Evolutionary conservation across 192 early-diverging fungal species (phyloP).

Genomic region (Coemansia sp.): DNA sequence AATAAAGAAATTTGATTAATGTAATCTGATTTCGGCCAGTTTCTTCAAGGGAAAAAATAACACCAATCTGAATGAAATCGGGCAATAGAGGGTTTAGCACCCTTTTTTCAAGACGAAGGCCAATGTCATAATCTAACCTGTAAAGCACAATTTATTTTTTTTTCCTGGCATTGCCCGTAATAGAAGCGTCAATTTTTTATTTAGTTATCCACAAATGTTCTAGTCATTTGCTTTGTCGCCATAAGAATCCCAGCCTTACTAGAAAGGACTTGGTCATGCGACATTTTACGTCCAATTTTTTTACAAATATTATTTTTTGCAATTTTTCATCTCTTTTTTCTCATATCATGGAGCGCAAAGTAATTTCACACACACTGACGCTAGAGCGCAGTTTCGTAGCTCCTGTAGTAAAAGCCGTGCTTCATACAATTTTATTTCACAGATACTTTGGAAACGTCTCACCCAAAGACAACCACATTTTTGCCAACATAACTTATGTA

Average conservation of each 20-base stretch:
- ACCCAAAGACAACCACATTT: slow-evolving; percentile 22
- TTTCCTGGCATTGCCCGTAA: background rate
- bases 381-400: slow-evolving; percentile 36
- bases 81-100: too few species aligned
- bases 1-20: too few species aligned
- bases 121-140: too few species aligned
- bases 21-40: too few species aligned
- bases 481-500: slow-evolving; percentile 6
- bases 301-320: too few species aligned
- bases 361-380: slow-evolving; percentile 19
- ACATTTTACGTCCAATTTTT: background rate
- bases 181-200: background rate
- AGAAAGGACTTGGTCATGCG: background rate
- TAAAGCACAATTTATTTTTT: background rate
- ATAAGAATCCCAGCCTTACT: background rate
- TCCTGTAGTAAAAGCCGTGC: slow-evolving; percentile 26
- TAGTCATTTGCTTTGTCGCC: background rate
- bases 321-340: background rate
- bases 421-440: slow-evolving; percentile 47
- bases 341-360: slow-evolving; percentile 24
- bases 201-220: background rate
- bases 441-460: slow-evolving; percentile 48
- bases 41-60: too few species aligned
- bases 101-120: too few species aligned
- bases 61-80: too few species aligned